These are phyloP conservation scores for Fusarium sp. DNA, from an alignment of 2,329 filamentous ascomycete genomes.

Conservation along the genomic window DNA sequence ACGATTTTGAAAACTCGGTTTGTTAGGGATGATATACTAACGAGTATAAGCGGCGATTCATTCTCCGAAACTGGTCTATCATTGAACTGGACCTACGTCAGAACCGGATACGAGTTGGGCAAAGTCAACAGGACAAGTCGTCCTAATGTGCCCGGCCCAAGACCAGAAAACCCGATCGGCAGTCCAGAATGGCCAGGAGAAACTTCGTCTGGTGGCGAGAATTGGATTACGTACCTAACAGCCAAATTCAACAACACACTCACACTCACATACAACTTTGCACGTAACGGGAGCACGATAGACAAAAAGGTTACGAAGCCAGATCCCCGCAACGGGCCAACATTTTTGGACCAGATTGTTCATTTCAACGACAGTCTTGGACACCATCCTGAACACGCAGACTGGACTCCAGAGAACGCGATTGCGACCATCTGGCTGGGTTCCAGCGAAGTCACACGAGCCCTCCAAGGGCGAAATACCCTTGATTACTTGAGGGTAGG, in stretches of 20 bases:
- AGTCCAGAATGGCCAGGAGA: slow-evolving; percentile 21
- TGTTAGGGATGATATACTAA: not conserved
- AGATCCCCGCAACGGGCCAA: not conserved
- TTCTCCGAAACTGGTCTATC: slow-evolving; percentile 2
- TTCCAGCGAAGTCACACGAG: not conserved
- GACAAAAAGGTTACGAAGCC: not conserved
- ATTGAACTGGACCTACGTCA: not conserved
- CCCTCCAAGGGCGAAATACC: not conserved
- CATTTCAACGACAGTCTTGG: slow-evolving; percentile 4
- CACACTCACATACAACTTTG: slow-evolving; percentile 8
- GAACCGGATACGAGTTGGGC: not conserved
- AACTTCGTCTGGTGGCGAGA: slow-evolving; percentile 9
- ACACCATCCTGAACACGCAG: not conserved
- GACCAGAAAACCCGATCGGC: slow-evolving; percentile 16
- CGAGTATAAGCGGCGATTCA: slow-evolving; percentile 14
- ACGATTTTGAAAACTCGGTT: not conserved
- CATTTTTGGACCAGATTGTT: not conserved
- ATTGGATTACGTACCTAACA: slow-evolving; percentile 13
- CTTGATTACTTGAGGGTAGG: not conserved
- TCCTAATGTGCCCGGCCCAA: not conserved
- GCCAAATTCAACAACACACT: slow-evolving; percentile 18
- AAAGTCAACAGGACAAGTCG: not conserved
- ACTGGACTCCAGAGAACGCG: slow-evolving; percentile 4
- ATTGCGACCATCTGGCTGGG: slow-evolving; percentile 7
- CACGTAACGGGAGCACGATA: not conserved